Evolutionary conservation across 306 rosid genomes (phyloP).

Genomic region (Glycine tomentella): DNA sequence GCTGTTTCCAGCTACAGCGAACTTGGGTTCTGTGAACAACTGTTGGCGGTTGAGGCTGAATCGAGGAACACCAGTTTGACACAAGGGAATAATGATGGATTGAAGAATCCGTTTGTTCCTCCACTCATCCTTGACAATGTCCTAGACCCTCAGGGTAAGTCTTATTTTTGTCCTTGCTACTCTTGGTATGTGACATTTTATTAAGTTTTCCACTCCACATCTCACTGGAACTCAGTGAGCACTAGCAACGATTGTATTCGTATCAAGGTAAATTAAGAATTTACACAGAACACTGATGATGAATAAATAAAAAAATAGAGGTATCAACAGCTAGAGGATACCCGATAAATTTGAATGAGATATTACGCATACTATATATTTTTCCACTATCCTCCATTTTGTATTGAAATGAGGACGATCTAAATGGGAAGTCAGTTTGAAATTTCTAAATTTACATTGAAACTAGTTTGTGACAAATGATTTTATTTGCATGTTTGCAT

Average conservation of each 20-base stretch:
- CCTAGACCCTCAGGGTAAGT: slow-evolving; percentile 39
- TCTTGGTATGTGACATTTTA: background rate
- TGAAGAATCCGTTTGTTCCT: slow-evolving; percentile 8
- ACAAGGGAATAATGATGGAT: slow-evolving; percentile 15
- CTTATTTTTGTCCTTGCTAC: background rate
- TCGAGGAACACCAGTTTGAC: background rate
- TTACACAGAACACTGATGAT: background rate
- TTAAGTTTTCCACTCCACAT: background rate
- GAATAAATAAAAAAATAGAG: background rate
- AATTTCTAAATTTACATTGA: background rate
- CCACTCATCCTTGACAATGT: slow-evolving; percentile 8
- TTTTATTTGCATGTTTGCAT: background rate
- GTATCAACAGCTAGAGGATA: background rate
- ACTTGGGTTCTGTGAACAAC: slow-evolving; percentile 12
- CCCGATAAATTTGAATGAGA: background rate
- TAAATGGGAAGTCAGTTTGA: background rate
- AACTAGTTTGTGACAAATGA: background rate
- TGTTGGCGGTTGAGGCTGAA: slow-evolving; percentile 32
- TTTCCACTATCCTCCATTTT: background rate
- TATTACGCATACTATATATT: background rate
- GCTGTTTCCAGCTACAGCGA: slow-evolving; percentile 20
- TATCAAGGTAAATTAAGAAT: background rate
- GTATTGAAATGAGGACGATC: background rate
- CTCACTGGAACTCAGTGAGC: slow-evolving; percentile 12
- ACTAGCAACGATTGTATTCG: background rate